Conservation (phyloP, 2,329 filamentous ascomycete genomes). For the Bisporella sp. region DNA sequence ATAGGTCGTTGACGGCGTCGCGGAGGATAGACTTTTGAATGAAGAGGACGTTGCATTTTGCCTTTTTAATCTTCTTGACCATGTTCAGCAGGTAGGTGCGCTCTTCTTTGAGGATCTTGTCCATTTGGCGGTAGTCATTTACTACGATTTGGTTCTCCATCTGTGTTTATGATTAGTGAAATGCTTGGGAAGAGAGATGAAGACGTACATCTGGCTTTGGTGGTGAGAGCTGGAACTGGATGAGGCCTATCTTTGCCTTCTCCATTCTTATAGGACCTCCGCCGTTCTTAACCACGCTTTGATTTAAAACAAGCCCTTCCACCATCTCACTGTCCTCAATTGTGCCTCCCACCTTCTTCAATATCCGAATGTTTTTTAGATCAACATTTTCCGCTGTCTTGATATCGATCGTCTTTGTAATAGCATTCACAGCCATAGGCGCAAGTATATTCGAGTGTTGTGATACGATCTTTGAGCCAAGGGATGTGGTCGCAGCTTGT, state of each 20-base stretch:
- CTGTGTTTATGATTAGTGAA: slow-evolving; percentile 31
- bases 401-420: slow-evolving; percentile 90
- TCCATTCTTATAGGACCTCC: slow-evolving; percentile 89
- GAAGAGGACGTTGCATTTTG: slow-evolving; percentile 96
- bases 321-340: slow-evolving; percentile 98
- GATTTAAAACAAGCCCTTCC: slow-evolving; percentile 86
- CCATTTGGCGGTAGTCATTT: slow-evolving; percentile 99
- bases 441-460: slow-evolving; percentile 92
- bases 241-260: slow-evolving; percentile 93
- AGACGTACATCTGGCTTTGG: slow-evolving; percentile 83
- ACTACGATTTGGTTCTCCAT: slow-evolving; percentile 99
- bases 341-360: slow-evolving; percentile 96
- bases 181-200: background rate
- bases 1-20: slow-evolving; percentile 96
- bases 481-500: slow-evolving; percentile 92
- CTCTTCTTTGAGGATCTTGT: slow-evolving; percentile 99
- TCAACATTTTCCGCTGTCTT: slow-evolving; percentile 97
- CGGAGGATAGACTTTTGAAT: slow-evolving; percentile 98
- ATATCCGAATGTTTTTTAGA: slow-evolving; percentile 88
- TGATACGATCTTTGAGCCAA: slow-evolving; percentile 97
- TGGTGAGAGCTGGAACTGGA: slow-evolving; percentile 97
- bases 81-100: slow-evolving; percentile 96
- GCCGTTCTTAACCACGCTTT: slow-evolving; percentile 88
- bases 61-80: slow-evolving; percentile 99
- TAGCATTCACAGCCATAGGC: slow-evolving; percentile 97